Percentiles rank a stretch among this genome's conserved stretches.
Conservation (phyloP, 805 yeast genomes). For the Candida fluviatilis region DNA sequence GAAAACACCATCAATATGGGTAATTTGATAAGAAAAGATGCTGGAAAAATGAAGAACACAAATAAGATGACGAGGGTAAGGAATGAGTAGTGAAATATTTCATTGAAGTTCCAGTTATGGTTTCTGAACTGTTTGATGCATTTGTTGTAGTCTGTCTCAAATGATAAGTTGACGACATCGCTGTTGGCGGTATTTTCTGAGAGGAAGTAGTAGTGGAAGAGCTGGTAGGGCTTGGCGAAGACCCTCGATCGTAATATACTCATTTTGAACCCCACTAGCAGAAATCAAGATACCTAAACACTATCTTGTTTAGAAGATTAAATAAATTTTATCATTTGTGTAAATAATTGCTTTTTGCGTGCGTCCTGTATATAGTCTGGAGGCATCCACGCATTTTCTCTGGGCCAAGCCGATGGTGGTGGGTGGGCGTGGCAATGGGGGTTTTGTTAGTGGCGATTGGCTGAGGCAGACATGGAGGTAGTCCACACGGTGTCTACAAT, state of each 20-base stretch:
- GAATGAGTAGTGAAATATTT: conserved; percentile 50
- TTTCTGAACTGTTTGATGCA: conserved; percentile 39
- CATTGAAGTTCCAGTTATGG: conserved; percentile 43
- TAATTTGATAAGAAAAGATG: conserved; percentile 39
- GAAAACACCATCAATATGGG: conserved; percentile 39
- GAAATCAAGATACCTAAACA: neutral
- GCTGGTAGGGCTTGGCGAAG: conserved; percentile 30
- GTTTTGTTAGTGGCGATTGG: too few relatives aligned
- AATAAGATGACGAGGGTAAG: conserved; percentile 49
- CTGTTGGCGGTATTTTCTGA: conserved; percentile 49
- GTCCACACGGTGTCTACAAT: too few relatives aligned
- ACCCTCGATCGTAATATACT: conserved; percentile 10
- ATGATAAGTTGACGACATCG: conserved; percentile 47
- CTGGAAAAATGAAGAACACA: conserved; percentile 58
- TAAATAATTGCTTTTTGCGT: neutral
- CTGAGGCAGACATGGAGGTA: too few relatives aligned
- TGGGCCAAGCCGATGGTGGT: too few relatives aligned
- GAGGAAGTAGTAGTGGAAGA: conserved; percentile 49
- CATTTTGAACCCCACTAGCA: neutral
- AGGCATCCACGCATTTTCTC: too few relatives aligned
- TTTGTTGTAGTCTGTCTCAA: conserved; percentile 43
- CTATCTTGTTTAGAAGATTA: neutral
- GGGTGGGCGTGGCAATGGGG: too few relatives aligned
- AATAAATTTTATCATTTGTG: too few relatives aligned
- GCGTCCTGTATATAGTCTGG: neutral